A percentile compares a stretch with the other conserved stretches of the same genome.
These are phyloP conservation scores for Colletotrichum tropicicola DNA, from an alignment of 2,329 filamentous ascomycete genomes.

Conservation along the genomic window DNA sequence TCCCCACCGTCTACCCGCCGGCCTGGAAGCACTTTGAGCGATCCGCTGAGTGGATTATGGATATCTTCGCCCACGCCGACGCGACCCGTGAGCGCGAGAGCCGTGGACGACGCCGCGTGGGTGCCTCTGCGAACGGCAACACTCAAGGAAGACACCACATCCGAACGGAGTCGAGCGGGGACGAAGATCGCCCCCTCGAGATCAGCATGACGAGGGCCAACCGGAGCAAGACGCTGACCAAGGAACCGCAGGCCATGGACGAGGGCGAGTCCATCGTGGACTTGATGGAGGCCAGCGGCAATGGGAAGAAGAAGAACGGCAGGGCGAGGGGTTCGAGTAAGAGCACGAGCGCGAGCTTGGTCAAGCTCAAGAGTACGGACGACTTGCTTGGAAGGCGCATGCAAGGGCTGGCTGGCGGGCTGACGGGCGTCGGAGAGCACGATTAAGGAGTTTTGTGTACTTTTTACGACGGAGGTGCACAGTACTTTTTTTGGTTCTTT, in stretches of 20 bases:
- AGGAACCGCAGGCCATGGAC: conserved; percentile 32
- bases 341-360: conserved; percentile 56
- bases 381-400: conserved; percentile 66
- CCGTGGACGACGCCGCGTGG: conserved; percentile 14
- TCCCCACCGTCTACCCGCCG: conserved; percentile 86
- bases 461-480: not conserved
- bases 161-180: conserved; percentile 72
- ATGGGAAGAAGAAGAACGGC: conserved; percentile 33
- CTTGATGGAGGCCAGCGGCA: conserved; percentile 34
- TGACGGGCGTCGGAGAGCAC: conserved; percentile 58
- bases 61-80: conserved; percentile 71
- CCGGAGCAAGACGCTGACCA: conserved; percentile 33
- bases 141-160: conserved; percentile 37
- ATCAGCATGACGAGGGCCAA: conserved; percentile 70
- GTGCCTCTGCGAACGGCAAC: conserved; percentile 20
- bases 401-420: conserved; percentile 63
- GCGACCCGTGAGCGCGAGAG: conserved; percentile 38
- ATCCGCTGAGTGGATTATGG: conserved; percentile 82
- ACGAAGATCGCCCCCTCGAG: conserved; percentile 84
- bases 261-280: conserved; percentile 30
- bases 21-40: conserved; percentile 88
- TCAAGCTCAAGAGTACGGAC: conserved; percentile 66
- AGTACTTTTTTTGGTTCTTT: not conserved
- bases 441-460: not conserved
- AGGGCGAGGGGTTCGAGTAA: conserved; percentile 44